These are phyloP conservation scores for Colletotrichum sp. DNA, from an alignment of 2,329 filamentous ascomycete species.

Conservation along the genomic window DNA sequence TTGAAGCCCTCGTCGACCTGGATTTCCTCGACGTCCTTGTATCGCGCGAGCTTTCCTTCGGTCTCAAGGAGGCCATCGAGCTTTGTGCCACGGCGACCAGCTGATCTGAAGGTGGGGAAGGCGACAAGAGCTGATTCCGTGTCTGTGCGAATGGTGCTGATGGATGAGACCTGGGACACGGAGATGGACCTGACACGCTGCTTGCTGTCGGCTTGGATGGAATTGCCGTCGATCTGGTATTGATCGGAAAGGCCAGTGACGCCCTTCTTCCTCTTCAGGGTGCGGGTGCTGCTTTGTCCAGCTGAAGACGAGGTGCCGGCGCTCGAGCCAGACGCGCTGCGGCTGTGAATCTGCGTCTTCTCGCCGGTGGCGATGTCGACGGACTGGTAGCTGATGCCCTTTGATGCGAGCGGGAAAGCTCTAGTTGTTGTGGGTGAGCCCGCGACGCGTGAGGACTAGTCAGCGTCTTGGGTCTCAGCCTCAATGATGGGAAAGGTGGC, in stretches of 20 bases:
- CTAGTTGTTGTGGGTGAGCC: background rate
- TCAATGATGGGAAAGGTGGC: too few species aligned
- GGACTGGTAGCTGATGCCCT: background rate
- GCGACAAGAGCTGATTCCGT: background rate
- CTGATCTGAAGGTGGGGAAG: background rate
- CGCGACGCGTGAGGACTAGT: background rate
- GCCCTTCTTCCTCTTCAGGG: background rate
- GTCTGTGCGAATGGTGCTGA: background rate
- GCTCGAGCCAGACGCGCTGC: background rate
- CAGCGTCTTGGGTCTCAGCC: background rate
- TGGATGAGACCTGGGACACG: background rate
- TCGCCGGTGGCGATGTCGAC: background rate
- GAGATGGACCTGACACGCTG: background rate
- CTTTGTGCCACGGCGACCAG: background rate
- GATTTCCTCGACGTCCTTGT: background rate
- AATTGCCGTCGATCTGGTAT: background rate
- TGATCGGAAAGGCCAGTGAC: background rate
- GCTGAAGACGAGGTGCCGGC: background rate
- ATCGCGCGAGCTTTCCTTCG: background rate
- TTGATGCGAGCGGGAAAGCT: background rate
- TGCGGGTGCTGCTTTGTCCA: background rate
- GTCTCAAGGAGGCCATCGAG: background rate
- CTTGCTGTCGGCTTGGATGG: background rate
- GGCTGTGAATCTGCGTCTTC: background rate
- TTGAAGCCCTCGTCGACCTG: background rate